phyloP scores from a whole-genome alignment of 1,139 yeast species.

The Taphrina pruni region DNA sequence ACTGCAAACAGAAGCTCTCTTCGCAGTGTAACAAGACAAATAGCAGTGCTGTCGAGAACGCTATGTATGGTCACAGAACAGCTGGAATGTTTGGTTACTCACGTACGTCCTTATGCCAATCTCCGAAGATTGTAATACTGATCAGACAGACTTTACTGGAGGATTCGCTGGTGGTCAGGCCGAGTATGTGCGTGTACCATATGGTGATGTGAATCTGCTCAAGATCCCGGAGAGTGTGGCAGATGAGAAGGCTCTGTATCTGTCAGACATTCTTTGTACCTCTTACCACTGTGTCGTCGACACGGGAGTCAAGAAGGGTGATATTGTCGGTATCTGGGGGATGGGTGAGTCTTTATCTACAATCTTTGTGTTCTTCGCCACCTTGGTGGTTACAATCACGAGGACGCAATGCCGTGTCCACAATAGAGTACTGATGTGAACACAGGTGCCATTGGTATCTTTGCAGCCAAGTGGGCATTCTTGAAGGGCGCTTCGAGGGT shows the following conservation, averaged over 20 bases:
- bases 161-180: constrained; percentile 50
- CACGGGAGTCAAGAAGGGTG: constrained; percentile 51
- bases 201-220: constrained; percentile 50
- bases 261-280: constrained; percentile 43
- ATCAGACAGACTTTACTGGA: constrained; percentile 34
- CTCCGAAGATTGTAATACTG: neutral
- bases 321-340: constrained; percentile 59
- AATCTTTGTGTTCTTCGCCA: neutral
- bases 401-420: too few relatives aligned
- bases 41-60: constrained; percentile 36
- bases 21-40: constrained; percentile 53
- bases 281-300: constrained; percentile 42
- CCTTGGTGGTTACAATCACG: constrained; percentile 9
- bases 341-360: constrained; percentile 51
- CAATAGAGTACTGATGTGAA: neutral
- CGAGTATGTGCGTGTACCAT: constrained; percentile 57
- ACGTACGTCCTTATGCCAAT: neutral
- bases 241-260: constrained; percentile 42
- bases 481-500: constrained; percentile 40
- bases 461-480: constrained; percentile 41
- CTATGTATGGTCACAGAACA: constrained; percentile 41
- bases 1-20: constrained; percentile 48
- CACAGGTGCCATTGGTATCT: constrained; percentile 54
- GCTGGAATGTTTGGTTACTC: constrained; percentile 44
- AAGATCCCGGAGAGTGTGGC: constrained; percentile 43